Conservation (phyloP, 2,329 filamentous ascomycete genomes). For the Pyricularia pennisetigena region DNA sequence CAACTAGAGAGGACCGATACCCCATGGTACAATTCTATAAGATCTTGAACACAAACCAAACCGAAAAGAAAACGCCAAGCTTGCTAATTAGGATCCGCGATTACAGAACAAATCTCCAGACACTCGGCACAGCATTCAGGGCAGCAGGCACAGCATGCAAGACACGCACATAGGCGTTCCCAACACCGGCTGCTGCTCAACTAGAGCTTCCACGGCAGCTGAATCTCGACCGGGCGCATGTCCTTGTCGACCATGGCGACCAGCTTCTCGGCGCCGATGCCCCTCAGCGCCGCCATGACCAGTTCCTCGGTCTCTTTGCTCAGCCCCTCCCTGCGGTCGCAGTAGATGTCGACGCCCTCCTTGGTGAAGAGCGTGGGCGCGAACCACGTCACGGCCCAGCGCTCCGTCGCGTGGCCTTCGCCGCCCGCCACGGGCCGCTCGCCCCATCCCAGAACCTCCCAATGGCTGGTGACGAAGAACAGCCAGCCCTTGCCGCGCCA, state of each 20-base stretch:
- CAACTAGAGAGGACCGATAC: background rate
- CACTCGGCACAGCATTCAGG: background rate
- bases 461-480: constrained; percentile 61
- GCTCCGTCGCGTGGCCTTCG: constrained; percentile 23
- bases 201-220: constrained; percentile 34
- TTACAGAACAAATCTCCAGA: background rate
- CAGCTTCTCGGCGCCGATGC: constrained; percentile 35
- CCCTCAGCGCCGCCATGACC: constrained; percentile 12
- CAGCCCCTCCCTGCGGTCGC: constrained; percentile 50
- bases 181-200: background rate
- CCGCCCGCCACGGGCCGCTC: constrained; percentile 32
- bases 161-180: no score
- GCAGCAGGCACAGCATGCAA: background rate
- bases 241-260: constrained; percentile 41
- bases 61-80: background rate
- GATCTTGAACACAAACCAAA: background rate
- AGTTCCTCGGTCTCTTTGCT: constrained; percentile 34
- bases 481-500: constrained; percentile 75
- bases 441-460: constrained; percentile 75
- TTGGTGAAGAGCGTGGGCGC: constrained; percentile 75
- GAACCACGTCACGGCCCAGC: constrained; percentile 80
- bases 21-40: background rate
- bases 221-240: constrained; percentile 41
- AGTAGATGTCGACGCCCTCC: constrained; percentile 73
- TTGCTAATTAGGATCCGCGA: background rate